Evolutionary conservation across 352 stramenopile genomes (phyloP).

Genomic region (Phytophthora sansomeana): DNA sequence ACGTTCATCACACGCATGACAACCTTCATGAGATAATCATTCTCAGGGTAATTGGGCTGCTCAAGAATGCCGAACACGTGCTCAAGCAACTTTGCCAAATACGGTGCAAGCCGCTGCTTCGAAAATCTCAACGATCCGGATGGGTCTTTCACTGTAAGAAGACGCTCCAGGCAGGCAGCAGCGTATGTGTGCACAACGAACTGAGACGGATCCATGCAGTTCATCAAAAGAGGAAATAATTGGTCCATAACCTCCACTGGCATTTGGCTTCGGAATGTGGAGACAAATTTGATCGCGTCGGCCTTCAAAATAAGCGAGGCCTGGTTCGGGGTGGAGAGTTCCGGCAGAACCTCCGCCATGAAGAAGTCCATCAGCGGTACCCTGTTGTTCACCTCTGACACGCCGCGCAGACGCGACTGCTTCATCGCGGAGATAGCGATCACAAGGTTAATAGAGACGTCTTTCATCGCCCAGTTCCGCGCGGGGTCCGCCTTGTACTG

Average conservation of each 20-base stretch:
- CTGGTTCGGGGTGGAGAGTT: conserved; percentile 90
- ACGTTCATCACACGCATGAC: conserved; percentile 96
- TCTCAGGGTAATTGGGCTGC: conserved; percentile 94
- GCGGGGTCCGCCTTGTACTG: conserved; percentile 89
- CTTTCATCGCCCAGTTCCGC: conserved; percentile 95
- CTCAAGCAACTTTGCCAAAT: conserved; percentile 93
- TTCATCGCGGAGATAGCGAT: conserved; percentile 96
- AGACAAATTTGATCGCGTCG: conserved; percentile 98
- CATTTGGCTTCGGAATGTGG: conserved; percentile 98
- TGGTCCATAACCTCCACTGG: conserved; percentile 91
- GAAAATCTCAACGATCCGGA: conserved; percentile 70
- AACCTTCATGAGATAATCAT: conserved; percentile 99
- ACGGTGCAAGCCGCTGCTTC: conserved; percentile 90
- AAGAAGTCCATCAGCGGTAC: conserved; percentile 99
- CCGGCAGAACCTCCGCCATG: conserved; percentile 92
- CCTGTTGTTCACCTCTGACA: conserved; percentile 94
- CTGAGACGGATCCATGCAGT: conserved; percentile 82
- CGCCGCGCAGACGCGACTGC: conserved; percentile 92
- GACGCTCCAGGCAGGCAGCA: conserved; percentile 95
- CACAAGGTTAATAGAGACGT: conserved; percentile 96
- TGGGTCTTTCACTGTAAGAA: conserved; percentile 95
- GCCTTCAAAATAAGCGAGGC: conserved; percentile 95
- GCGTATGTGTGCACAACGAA: conserved; percentile 99
- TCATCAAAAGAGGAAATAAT: conserved; percentile 94
- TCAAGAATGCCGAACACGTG: conserved; percentile 97